Base-by-base conservation (phyloP, 2,329 filamentous ascomycete genomes). In the Trichoderma cornu-damae region DNA sequence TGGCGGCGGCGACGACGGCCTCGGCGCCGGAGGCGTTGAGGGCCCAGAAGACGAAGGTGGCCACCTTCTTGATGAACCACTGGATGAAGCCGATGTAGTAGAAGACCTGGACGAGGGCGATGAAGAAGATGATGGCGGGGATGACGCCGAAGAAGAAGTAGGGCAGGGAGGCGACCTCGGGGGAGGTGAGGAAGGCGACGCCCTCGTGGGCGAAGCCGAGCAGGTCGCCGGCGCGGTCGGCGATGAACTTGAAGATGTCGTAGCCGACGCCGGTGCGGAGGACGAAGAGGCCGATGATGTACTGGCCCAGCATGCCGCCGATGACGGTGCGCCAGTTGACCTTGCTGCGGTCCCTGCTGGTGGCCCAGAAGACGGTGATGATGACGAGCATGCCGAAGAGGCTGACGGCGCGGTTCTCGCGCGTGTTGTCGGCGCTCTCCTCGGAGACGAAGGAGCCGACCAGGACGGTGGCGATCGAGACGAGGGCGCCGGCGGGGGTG, bases 41-140 rank as follows among this genome's bases (percentile, higher is more conserved):
- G 43, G 79, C 81, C 88, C 90, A 96, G 82, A 93, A 95, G 80
- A 96, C 95, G 73, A 96, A 91, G 51, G 83, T 81, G 59, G 92
- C 90, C 65, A 94, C 89, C 73, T 96, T 96, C 64, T 79, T 78
- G 67, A 96, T 84, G 73, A 92, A 90, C 91, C 92, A 96, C 74
- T 96, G 91, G 53, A 96, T 76, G 61, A 91, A 78, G 2, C 88
- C 88, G 65, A 85, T 79, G 77, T 92, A 88, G 77, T 89, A 95
- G 42, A 95, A 73, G 12, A 96, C 82, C 73, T 95, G 89, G 24
- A 96, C 90, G n/a, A 96, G 79, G 1, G 91, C 85, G 59, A 96
- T 88, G 83, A 96, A 96, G 83, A 96, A 96, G 76, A 96, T 90
- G 73, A 96, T 95, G 66, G 92, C 86, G 0, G 92, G 90, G n/a